phyloP scores from a whole-genome alignment of 805 yeast genomes.

The Candida oleophila region DNA sequence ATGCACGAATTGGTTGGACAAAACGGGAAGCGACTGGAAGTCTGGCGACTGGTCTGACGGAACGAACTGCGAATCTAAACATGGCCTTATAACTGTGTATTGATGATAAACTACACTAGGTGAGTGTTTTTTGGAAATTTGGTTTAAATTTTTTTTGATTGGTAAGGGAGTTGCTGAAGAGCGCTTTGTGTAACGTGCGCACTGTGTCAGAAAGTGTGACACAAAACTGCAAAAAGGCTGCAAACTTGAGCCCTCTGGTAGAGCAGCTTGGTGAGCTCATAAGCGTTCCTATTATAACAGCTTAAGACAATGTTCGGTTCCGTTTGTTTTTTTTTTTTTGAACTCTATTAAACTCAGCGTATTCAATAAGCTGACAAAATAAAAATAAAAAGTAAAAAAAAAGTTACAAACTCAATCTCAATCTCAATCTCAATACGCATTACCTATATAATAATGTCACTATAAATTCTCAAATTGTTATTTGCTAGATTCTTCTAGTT shows the following conservation, averaged over 20 bases:
- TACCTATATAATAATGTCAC: no score
- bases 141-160: neutral
- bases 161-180: neutral
- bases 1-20: constrained; percentile 43
- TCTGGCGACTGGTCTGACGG: constrained; percentile 35
- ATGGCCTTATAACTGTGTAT: constrained; percentile 21
- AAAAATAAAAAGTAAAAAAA: no score
- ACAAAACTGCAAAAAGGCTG: constrained; percentile 10
- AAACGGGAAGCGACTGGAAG: constrained; percentile 22
- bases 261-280: no score
- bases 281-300: no score
- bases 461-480: no score
- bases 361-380: no score
- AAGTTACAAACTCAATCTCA: no score
- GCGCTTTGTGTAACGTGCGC: neutral
- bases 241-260: neutral
- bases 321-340: no score
- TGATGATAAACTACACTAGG: no score
- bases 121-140: neutral
- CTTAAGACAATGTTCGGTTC: neutral
- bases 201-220: no score
- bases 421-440: no score
- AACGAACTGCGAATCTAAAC: constrained; percentile 55
- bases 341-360: no score
- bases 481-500: neutral